Evolutionary conservation across 805 yeast genomes (phyloP), one percentile per base, ranked within the genome.

Genomic region (Lipomyces japonicus): DNA sequence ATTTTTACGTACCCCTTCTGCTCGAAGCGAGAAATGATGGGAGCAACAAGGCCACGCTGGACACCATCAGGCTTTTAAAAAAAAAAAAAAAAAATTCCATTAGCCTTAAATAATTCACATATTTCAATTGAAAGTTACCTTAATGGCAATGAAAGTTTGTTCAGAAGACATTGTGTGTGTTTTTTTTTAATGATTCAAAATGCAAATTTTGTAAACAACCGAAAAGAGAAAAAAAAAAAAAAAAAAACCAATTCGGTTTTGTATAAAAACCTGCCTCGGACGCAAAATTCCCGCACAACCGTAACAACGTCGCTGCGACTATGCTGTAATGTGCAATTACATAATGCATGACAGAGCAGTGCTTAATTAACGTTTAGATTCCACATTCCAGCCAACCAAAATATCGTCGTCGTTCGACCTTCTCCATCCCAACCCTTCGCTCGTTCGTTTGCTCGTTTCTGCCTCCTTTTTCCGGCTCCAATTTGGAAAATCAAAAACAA

Each of bases 31-130:
- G 83, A 78, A 64, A 93, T 71, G 78, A 93, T 90, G 64, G 85
- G 79, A 71, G 95, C 75, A 76, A 91, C 79, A 71, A 93, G 79
- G 60, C 97, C 97, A 78, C 99, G 88, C 81, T 93, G 97, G 80
- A 93, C 97, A 77, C 97, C 99, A 76, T 93, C 99, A 76, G 99
- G 99, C 82, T 73, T 48, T 42, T n/a, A n/a, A n/a, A n/a, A n/a
- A n/a, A n/a, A n/a, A n/a, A n/a, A n/a, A n/a, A n/a, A n/a, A n/a
- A n/a, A 42, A 3, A 3, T 23, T 64, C 39, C 25, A 46, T 47
- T 28, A 50, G 39, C 18, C n/a, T 16, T n/a, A 10, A 7, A 24
- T 21, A 9, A n/a, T 18, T 37, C 23, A 28, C 28, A 47, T 12
- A 10, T 46, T 23, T 18, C 44, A 28, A 43, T 25, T 44, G 14